Percentiles rank a stretch among this genome's conserved stretches.
These are phyloP conservation scores for Amanita pallidorosea DNA, from an alignment of 768 basidiomycete genomes.

Conservation along the genomic window DNA sequence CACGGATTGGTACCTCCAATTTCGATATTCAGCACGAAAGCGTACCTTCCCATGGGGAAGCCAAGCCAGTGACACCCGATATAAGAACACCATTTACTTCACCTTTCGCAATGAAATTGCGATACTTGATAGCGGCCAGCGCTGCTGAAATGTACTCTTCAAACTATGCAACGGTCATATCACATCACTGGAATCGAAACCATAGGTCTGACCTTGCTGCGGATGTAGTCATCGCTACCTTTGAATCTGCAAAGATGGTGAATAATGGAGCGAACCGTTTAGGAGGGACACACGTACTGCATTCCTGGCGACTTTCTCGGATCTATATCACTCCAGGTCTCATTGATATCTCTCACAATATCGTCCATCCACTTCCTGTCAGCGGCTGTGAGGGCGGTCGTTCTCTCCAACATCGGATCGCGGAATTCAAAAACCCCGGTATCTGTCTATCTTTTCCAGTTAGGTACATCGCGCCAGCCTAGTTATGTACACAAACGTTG, in stretches of 20 bases:
- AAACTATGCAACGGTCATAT: slow-evolving; percentile 34
- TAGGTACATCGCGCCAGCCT: background rate
- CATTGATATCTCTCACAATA: slow-evolving; percentile 77
- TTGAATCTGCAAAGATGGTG: slow-evolving; percentile 50
- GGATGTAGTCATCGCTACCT: slow-evolving; percentile 92
- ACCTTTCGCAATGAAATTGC: slow-evolving; percentile 70
- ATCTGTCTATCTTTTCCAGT: slow-evolving; percentile 58
- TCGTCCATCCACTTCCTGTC: slow-evolving; percentile 99
- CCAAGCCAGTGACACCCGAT: slow-evolving; percentile 46
- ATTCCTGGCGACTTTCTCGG: slow-evolving; percentile 44
- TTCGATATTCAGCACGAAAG: background rate
- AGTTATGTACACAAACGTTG: slow-evolving; percentile 43
- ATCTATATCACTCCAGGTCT: slow-evolving; percentile 63
- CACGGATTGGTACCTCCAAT: slow-evolving; percentile 17
- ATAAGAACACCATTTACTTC: slow-evolving; percentile 56
- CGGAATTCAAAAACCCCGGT: slow-evolving; percentile 80
- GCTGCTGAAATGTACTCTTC: slow-evolving; percentile 92
- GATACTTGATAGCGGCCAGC: slow-evolving; percentile 82
- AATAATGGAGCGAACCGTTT: background rate
- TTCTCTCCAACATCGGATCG: slow-evolving; percentile 68
- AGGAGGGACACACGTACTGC: slow-evolving; percentile 37
- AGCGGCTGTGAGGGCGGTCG: slow-evolving; percentile 75
- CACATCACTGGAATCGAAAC: background rate
- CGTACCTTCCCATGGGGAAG: background rate
- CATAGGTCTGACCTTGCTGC: slow-evolving; percentile 60